Conservation (phyloP, 2,329 filamentous ascomycete genomes). For the Trichocomaceae sp. region DNA sequence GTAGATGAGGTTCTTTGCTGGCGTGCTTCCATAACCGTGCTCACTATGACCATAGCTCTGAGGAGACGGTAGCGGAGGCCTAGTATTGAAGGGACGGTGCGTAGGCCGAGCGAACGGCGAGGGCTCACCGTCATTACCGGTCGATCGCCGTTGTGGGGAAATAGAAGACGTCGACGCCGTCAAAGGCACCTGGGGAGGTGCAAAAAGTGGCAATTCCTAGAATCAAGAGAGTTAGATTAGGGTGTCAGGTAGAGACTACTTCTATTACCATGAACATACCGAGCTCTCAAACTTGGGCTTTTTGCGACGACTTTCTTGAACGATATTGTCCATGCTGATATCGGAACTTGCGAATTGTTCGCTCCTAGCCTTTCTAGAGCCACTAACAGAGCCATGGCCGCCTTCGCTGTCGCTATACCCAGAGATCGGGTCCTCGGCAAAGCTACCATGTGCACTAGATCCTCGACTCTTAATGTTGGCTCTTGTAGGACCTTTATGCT, state of each 20-base stretch:
- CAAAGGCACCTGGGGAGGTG: conserved; percentile 86
- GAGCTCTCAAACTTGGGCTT: conserved; percentile 93
- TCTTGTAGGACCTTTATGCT: conserved; percentile 64
- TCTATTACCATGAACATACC: conserved; percentile 54
- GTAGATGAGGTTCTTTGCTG: conserved; percentile 44
- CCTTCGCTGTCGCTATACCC: conserved; percentile 85
- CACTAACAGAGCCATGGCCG: conserved; percentile 63
- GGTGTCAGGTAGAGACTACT: not conserved
- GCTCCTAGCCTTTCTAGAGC: conserved; percentile 66
- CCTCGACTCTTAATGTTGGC: conserved; percentile 61
- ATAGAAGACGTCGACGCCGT: conserved; percentile 96
- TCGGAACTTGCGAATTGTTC: conserved; percentile 91
- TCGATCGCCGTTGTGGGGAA: conserved; percentile 80
- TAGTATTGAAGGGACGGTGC: conserved; percentile 73
- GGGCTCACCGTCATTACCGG: conserved; percentile 57
- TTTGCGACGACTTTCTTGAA: conserved; percentile 92
- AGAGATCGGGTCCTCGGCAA: conserved; percentile 63
- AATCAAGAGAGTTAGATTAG: conserved; percentile 14
- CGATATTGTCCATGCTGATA: conserved; percentile 96
- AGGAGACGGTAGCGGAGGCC: conserved; percentile 73
- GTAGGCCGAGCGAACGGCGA: conserved; percentile 69
- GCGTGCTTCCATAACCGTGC: conserved; percentile 31
- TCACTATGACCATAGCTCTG: conserved; percentile 62
- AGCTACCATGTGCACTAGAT: conserved; percentile 52
- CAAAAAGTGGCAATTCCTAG: conserved; percentile 92